These are phyloP conservation scores for Plasmodium relictum DNA, from an alignment of 169 alveolate genomes.

Conservation along the genomic window DNA sequence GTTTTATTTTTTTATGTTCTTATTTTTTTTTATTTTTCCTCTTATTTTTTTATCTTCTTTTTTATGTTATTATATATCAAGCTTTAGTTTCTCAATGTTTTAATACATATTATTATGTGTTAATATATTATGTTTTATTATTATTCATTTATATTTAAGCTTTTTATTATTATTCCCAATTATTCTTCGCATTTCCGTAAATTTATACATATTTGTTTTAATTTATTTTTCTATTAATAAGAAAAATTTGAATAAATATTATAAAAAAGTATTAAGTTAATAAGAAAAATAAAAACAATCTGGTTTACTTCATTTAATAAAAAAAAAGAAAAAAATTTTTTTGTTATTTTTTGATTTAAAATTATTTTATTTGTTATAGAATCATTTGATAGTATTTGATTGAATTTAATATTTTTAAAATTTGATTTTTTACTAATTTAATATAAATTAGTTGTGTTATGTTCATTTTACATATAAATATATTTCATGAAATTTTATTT, in stretches of 20 bases:
- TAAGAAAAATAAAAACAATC: no score
- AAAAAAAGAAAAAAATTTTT: neutral
- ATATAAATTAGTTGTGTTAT: neutral
- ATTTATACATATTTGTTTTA: no score
- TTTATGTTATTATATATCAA: neutral
- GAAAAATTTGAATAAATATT: no score
- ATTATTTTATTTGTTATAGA: neutral
- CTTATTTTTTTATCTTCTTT: slow-evolving; percentile 2
- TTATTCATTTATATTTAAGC: neutral
- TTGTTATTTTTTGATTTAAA: neutral
- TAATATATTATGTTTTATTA: neutral
- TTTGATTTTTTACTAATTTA: slow-evolving; percentile 22
- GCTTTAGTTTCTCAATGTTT: no score
- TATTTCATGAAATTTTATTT: neutral
- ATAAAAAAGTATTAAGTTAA: no score
- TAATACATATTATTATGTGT: neutral
- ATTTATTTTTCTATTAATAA: no score
- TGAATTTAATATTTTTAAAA: neutral
- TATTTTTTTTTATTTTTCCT: neutral
- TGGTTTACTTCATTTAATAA: no score
- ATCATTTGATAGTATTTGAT: no score
- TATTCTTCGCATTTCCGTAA: no score
- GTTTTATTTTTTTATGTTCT: neutral
- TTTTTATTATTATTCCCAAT: no score
- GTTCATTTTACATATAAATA: neutral